These are phyloP conservation scores for Monosporozyma aquatica DNA, from an alignment of 805 yeast genomes.

Conservation along the genomic window DNA sequence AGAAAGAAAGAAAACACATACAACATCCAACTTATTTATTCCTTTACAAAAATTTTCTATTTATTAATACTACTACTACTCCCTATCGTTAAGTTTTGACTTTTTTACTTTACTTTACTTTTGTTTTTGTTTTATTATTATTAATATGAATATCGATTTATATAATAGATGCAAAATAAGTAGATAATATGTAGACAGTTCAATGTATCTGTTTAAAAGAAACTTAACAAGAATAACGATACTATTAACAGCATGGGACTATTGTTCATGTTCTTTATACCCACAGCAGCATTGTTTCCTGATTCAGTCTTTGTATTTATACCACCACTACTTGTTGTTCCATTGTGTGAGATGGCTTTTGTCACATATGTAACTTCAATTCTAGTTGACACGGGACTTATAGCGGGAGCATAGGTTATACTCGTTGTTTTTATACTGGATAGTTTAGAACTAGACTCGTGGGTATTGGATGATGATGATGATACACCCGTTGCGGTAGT, in stretches of 20 bases:
- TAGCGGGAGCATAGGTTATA: not conserved
- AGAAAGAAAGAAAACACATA: not conserved
- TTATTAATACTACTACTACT: not conserved
- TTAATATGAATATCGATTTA: not conserved
- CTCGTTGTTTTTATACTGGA: not conserved
- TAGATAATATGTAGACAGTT: no score
- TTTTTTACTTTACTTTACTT: no score
- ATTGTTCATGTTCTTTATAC: not conserved
- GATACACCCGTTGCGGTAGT: no score
- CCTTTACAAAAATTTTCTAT: no score
- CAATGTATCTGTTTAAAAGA: no score
- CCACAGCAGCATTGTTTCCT: not conserved
- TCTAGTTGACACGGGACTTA: not conserved
- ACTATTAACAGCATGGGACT: not conserved
- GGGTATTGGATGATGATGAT: slow-evolving; percentile 1
- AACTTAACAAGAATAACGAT: not conserved
- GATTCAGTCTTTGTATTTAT: not conserved
- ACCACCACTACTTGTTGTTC: not conserved
- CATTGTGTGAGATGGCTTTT: not conserved
- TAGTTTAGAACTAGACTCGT: not conserved
- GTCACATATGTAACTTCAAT: slow-evolving; percentile 1
- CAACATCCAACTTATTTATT: not conserved
- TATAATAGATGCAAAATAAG: no score
- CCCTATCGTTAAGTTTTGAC: not conserved
- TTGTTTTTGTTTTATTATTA: not conserved